Conservation (phyloP, 2,329 filamentous ascomycete species). For the Chrysoporthe deuterocubensis region DNA sequence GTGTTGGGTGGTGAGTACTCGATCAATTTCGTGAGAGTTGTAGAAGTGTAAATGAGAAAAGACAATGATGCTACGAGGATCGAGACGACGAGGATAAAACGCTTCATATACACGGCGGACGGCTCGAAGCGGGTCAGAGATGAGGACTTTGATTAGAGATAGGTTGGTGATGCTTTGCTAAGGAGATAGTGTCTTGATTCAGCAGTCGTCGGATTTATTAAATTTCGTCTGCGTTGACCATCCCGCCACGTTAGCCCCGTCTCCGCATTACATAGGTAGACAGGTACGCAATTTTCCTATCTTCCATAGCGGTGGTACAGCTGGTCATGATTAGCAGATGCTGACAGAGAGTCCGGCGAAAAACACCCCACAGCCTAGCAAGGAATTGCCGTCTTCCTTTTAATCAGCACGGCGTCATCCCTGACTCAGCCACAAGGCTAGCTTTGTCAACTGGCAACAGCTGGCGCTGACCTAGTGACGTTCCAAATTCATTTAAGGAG, state of each 20-base stretch:
- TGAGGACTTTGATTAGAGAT: slow-evolving; percentile 20
- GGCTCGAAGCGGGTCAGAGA: slow-evolving; percentile 9
- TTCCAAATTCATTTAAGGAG: no score
- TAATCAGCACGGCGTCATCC: background rate
- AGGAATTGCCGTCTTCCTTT: background rate
- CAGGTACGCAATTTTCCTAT: background rate
- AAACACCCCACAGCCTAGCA: background rate
- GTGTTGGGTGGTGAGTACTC: slow-evolving; percentile 19
- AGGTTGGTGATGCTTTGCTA: slow-evolving; percentile 30
- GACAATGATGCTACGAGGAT: slow-evolving; percentile 37
- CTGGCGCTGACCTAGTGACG: background rate
- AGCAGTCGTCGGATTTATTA: background rate
- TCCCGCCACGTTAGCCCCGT: background rate
- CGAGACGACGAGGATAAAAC: slow-evolving; percentile 33
- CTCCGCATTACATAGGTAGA: background rate
- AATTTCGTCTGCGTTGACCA: background rate
- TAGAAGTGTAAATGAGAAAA: slow-evolving; percentile 36
- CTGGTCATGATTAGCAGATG: slow-evolving; percentile 29
- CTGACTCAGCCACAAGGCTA: background rate
- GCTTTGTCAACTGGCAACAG: background rate
- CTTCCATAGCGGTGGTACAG: background rate
- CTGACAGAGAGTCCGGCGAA: slow-evolving; percentile 19
- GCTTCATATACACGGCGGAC: slow-evolving; percentile 40
- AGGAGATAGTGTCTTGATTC: background rate
- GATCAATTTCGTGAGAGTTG: slow-evolving; percentile 29